phyloP scores from a whole-genome alignment of 768 basidiomycete genomes.

The Russula foetens region DNA sequence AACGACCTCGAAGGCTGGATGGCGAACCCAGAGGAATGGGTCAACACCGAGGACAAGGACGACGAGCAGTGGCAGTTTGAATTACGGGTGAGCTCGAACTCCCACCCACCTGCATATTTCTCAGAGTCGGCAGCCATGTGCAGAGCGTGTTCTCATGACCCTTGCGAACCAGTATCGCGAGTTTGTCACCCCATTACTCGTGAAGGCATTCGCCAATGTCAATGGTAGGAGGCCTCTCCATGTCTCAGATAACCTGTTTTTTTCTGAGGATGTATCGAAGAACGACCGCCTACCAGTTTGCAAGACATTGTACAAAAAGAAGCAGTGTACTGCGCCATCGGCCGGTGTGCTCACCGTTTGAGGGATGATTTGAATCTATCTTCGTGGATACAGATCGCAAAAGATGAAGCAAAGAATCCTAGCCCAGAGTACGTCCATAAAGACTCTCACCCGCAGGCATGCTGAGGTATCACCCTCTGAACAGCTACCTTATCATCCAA shows the following conservation, averaged over 20 bases:
- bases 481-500: slow-evolving; percentile 85
- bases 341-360: slow-evolving; percentile 65
- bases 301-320: slow-evolving; percentile 68
- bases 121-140: slow-evolving; percentile 58
- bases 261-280: slow-evolving; percentile 14
- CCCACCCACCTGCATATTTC: not conserved
- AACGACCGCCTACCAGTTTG: slow-evolving; percentile 46
- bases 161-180: slow-evolving; percentile 61
- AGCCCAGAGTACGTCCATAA: slow-evolving; percentile 45
- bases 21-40: slow-evolving; percentile 91
- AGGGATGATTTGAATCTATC: slow-evolving; percentile 59
- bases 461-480: not conserved
- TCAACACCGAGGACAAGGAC: slow-evolving; percentile 81
- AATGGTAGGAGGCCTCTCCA: slow-evolving; percentile 39
- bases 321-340: slow-evolving; percentile 81
- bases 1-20: slow-evolving; percentile 79
- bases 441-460: not conserved
- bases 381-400: slow-evolving; percentile 54
- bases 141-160: slow-evolving; percentile 85
- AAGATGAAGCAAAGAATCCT: slow-evolving; percentile 48
- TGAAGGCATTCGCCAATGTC: slow-evolving; percentile 48
- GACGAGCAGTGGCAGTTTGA: slow-evolving; percentile 93
- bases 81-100: slow-evolving; percentile 54
- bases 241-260: not conserved
- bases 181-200: slow-evolving; percentile 61